Percentiles rank a stretch among this genome's conserved stretches.
phyloP scores from a whole-genome alignment of 257 asterid genomes.

The Oldenlandia corymbosa region DNA sequence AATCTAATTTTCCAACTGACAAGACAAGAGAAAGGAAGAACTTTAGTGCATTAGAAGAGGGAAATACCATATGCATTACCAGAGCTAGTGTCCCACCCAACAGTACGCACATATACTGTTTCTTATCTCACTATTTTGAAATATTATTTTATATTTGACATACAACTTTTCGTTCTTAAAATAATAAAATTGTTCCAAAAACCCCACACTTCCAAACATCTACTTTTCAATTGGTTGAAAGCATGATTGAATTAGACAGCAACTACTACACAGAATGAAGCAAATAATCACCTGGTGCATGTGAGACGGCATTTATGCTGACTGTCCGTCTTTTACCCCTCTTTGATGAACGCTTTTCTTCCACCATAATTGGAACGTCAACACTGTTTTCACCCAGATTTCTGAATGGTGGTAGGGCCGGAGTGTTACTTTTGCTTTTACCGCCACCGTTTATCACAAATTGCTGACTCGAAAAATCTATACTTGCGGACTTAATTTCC shows the following conservation, averaged over 20 bases:
- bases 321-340: conserved; percentile 35
- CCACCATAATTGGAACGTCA: conserved; percentile 27
- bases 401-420: conserved; percentile 21
- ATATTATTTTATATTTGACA: too few relatives aligned
- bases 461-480: conserved; percentile 23
- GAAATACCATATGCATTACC: too few relatives aligned
- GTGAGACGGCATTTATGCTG: conserved; percentile 23
- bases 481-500: conserved; percentile 19
- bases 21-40: background rate
- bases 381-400: conserved; percentile 23
- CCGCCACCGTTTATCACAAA: conserved; percentile 13
- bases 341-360: conserved; percentile 27
- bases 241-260: background rate
- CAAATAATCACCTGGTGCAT: conserved; percentile 33
- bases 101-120: too few relatives aligned
- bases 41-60: background rate
- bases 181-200: too few relatives aligned
- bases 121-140: too few relatives aligned
- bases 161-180: too few relatives aligned
- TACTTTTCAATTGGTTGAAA: background rate
- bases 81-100: too few relatives aligned
- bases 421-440: conserved; percentile 18
- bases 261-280: background rate
- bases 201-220: too few relatives aligned
- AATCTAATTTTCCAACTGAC: conserved; percentile 26